Evolutionary conservation across 2,329 filamentous ascomycete species (phyloP).

Genomic region (Nakataea oryzae): DNA sequence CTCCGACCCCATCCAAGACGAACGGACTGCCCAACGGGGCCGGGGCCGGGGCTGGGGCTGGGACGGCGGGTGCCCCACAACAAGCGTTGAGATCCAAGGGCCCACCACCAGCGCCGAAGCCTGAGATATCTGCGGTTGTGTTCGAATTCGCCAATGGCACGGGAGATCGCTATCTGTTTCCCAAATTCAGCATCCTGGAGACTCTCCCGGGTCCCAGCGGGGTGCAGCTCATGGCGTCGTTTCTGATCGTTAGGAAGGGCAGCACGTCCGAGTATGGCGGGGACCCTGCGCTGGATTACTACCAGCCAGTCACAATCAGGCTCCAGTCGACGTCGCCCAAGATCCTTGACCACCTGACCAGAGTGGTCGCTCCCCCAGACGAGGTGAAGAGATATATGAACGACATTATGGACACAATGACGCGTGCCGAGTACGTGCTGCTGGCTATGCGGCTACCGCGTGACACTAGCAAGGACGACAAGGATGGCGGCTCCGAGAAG

Average conservation of each 20-base stretch:
- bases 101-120: constrained; percentile 40
- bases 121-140: constrained; percentile 55
- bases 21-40: constrained; percentile 22
- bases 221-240: constrained; percentile 57
- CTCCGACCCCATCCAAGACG: constrained; percentile 5
- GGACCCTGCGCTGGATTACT: constrained; percentile 59
- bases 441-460: constrained; percentile 56
- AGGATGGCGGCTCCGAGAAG: constrained; percentile 14
- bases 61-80: constrained; percentile 20
- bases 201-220: constrained; percentile 40
- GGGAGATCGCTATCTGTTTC: constrained; percentile 70
- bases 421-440: constrained; percentile 54
- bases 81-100: constrained; percentile 52
- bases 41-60: constrained; percentile 8
- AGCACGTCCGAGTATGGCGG: constrained; percentile 54
- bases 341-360: constrained; percentile 48
- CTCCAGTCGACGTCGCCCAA: constrained; percentile 43
- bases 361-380: constrained; percentile 51
- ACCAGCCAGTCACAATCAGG: constrained; percentile 61
- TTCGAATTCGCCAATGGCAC: constrained; percentile 58
- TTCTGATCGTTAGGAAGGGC: constrained; percentile 65
- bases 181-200: constrained; percentile 68
- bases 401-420: constrained; percentile 59
- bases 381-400: constrained; percentile 60
- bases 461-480: constrained; percentile 20